A percentile compares a stretch with the other conserved stretches of the same genome.
Evolutionary conservation across 768 basidiomycete genomes (phyloP).

Genomic region (Collybia nuda): DNA sequence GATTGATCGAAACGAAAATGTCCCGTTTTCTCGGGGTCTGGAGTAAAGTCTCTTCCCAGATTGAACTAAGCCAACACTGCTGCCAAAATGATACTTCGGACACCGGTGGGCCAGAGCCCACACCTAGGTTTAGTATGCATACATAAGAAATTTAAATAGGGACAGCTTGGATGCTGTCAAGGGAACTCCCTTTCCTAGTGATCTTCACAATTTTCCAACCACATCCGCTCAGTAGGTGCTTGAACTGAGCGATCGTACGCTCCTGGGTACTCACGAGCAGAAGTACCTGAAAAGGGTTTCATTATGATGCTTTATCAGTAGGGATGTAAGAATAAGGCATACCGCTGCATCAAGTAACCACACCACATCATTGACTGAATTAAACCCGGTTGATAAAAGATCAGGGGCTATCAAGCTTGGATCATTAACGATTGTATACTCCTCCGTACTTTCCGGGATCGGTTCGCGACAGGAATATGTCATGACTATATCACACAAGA

Average conservation of each 20-base stretch:
- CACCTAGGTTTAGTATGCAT: no score
- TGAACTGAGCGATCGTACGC: conserved; percentile 12
- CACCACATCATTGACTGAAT: conserved; percentile 5
- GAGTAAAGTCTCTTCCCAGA: no score
- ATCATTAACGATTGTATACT: conserved; percentile 3
- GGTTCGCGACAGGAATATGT: conserved; percentile 33
- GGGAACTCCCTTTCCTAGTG: conserved; percentile 4
- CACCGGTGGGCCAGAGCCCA: no score
- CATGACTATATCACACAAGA: conserved; percentile 41
- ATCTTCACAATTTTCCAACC: conserved; percentile 11
- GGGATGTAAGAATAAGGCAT: neutral
- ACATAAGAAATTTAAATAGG: conserved; percentile 5
- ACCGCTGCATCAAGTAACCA: conserved; percentile 6
- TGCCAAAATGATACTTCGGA: no score
- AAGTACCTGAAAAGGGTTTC: conserved; percentile 7
- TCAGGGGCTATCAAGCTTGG: conserved; percentile 4
- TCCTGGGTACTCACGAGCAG: conserved; percentile 13
- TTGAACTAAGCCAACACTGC: no score
- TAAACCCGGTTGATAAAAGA: conserved; percentile 6
- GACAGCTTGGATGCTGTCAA: conserved; percentile 10
- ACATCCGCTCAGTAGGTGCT: conserved; percentile 1
- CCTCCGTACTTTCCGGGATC: no score
- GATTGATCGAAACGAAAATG: no score
- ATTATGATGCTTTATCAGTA: neutral
- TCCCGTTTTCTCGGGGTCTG: no score